phyloP scores from a whole-genome alignment of 2,329 filamentous ascomycete genomes.

The Aureobasidium sp. region DNA sequence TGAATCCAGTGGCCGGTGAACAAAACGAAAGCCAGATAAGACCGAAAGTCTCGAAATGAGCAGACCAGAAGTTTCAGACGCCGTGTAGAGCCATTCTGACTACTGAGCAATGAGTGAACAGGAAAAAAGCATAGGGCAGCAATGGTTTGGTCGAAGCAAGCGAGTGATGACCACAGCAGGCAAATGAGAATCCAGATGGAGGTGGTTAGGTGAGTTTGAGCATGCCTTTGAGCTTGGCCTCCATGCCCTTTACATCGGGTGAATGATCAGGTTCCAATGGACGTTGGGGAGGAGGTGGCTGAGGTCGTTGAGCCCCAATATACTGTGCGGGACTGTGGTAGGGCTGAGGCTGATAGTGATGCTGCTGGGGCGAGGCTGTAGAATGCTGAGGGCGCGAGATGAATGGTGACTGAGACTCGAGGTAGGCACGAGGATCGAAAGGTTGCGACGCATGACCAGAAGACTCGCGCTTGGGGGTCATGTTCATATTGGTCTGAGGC shows the following conservation, averaged over 20 bases:
- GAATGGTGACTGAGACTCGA: conserved; percentile 25
- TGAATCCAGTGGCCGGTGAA: neutral
- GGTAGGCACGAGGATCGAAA: conserved; percentile 26
- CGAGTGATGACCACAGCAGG: neutral
- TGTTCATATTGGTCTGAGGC: conserved; percentile 12
- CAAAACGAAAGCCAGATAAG: neutral
- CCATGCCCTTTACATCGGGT: conserved; percentile 31
- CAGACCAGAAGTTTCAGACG: neutral
- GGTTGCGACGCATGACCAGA: conserved; percentile 15
- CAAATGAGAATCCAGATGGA: neutral
- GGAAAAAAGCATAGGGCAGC: neutral
- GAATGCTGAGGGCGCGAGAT: conserved; percentile 25
- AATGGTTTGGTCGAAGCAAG: neutral
- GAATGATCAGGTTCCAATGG: conserved; percentile 13
- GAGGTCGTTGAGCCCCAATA: conserved; percentile 10
- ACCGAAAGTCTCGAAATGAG: neutral
- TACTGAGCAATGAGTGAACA: neutral
- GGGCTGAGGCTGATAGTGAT: conserved; percentile 17
- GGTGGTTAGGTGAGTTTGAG: conserved; percentile 25
- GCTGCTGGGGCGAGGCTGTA: conserved; percentile 17
- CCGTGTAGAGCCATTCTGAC: neutral
- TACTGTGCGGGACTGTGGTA: neutral
- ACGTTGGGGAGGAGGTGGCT: conserved; percentile 9
- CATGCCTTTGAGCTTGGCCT: conserved; percentile 36
- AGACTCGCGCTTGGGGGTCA: conserved; percentile 20